Evolutionary conservation across 345 rosid species (phyloP), one percentile per base, ranked within the genome.

Genomic region (Trapa bicornis): DNA sequence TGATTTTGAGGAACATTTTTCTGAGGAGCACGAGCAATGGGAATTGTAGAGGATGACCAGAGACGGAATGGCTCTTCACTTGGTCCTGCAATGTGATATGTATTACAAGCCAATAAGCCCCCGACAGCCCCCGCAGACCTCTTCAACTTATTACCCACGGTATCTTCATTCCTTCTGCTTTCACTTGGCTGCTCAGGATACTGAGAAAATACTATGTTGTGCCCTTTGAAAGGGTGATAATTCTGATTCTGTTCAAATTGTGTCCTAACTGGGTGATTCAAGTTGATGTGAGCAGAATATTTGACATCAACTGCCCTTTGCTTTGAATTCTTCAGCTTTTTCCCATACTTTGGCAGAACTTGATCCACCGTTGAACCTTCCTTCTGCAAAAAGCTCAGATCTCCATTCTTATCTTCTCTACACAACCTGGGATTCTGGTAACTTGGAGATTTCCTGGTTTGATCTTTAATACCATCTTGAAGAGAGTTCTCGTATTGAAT

Each of bases 401-500:
- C 29, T 22, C 68, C 78, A 35, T 76, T 78, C 53, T 77, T 82
- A 63, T 78, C 74, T 16, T 78, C 82, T 64, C 72, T 75, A 67
- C 80, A 75, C 47, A 81, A 84, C 78, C 87, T 83, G 65, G 80
- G 68, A 62, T 71, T 71, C 69, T 74, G 80, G 71, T 67, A 61
- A 66, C 65, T 75, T 73, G 71, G 76, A 70, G 76, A 72, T 47
- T 57, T 61, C 15, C 76, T 57, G 68, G 64, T 72, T 67, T 75
- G 81, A 37, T 75, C 89, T 53, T 68, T 76, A 61, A 81, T 87
- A 70, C 78, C 71, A 80, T 89, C 89, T 15, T 94, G 86, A 68
- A 83, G 94, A 75, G 90, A 82, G 79, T 89, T 84, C 78, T 89
- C 99, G 58, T 85, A 86, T 72, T 89, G 98, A 81, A 84, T 77